Evolutionary conservation across 371 early-diverging fungal genomes (phyloP), one percentile per base, ranked within the genome.

Genomic region (Mucor racemosus): DNA sequence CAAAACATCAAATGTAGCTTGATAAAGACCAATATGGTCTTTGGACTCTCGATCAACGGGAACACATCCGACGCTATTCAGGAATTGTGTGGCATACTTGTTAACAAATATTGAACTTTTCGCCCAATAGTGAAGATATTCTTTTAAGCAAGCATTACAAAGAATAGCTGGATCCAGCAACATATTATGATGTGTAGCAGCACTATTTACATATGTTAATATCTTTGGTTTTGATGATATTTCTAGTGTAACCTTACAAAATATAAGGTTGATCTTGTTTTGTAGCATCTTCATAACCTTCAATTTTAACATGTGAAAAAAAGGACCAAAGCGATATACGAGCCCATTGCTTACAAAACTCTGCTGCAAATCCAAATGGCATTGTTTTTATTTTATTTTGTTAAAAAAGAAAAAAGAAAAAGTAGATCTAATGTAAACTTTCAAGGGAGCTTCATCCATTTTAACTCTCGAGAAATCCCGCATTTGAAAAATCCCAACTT

Each of bases 131-230:
- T 78, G 79, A 7, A 63, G 54, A 33, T 63, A 63, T 15, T 33
- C 54, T 7, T 63, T 54, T 31, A 77, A 78, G 21, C 58, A 58
- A 13, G 77, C 67, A 11, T 53, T 59, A 8, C 64, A 65, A 15
- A 80, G 44, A 2, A 76, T 63, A 13, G 72, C 67, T 26, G 78
- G 74, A 64, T 80, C 80, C 5, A 80, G 60, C 38, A 77, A 61
- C 80, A 80, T 80, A 53, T 80, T 80, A 62, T 66, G 69, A 35
- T 76, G 77, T 1, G 77, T 76, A 7, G 65, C 50, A 35, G 69
- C 69, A n/a, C 69, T 71, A 17, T 17, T 41, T 10, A 17, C 44
- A 17, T 17, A 11, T 3, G 11, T 26, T 6, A 50, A 7, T 11
- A 21, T n/a, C 21, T 14, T 3, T 15, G 7, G 6, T 6, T 19